Conservation (phyloP, 208 protist genomes). For the Vickermania ingenoplastis region DNA sequence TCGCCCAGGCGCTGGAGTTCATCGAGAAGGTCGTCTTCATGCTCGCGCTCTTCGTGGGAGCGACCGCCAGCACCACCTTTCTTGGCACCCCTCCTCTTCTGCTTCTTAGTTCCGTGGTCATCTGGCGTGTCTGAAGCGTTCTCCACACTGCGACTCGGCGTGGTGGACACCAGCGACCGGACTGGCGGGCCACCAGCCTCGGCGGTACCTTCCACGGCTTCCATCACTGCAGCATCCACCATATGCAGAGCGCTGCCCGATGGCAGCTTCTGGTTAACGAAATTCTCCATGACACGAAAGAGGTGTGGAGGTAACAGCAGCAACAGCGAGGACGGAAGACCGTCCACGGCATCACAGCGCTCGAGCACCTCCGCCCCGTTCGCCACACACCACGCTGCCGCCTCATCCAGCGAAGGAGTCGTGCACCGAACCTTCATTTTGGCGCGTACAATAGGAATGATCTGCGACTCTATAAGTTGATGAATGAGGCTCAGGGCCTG, state of each 20-base stretch:
- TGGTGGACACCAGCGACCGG: background rate
- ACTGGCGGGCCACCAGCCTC: constrained; percentile 13
- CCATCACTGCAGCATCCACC: constrained; percentile 65
- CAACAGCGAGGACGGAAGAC: constrained; percentile 12
- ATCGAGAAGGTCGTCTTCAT: constrained; percentile 7
- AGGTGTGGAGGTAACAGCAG: constrained; percentile 60
- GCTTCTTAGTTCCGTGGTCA: constrained; percentile 5
- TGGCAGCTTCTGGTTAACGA: constrained; percentile 60
- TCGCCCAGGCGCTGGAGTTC: constrained; percentile 6
- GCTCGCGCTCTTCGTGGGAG: background rate
- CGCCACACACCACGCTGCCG: constrained; percentile 45
- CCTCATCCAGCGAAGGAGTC: constrained; percentile 23
- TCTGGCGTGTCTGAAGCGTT: background rate
- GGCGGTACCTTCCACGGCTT: constrained; percentile 15
- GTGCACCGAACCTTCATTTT: constrained; percentile 90
- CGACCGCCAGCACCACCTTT: background rate
- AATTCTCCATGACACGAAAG: constrained; percentile 60
- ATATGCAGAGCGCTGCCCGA: constrained; percentile 54
- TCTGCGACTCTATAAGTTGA: constrained; percentile 65
- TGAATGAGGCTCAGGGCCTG: constrained; percentile 92
- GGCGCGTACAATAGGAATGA: constrained; percentile 90
- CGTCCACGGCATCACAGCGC: constrained; percentile 1
- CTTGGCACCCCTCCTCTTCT: constrained; percentile 5
- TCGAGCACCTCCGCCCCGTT: constrained; percentile 43
- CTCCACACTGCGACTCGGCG: background rate